Evolutionary conservation across 2,329 filamentous ascomycete genomes (phyloP), one percentile per base, ranked within the genome.

Genomic region (Phialemoniopsis sp.): DNA sequence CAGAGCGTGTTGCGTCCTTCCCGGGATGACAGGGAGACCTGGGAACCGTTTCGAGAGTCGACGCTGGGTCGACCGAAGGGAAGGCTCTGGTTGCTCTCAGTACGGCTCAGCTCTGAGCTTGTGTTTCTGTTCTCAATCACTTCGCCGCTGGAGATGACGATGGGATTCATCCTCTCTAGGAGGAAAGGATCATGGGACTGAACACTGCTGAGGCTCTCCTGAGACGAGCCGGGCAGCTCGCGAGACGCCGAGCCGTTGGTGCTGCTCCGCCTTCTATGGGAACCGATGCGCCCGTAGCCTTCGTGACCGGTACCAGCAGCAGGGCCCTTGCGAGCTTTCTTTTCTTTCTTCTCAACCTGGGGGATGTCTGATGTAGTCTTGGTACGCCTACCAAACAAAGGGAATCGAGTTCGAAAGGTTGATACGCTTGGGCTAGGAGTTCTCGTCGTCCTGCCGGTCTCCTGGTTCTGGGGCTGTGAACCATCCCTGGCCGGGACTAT

Each of bases 281-380:
- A 66, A 3, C 81, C 80, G 40, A 87, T 69, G 40, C 76, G 76
- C 1, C 85, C 85, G 52, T 91, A 90, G 2, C 85, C 85, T 64
- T 97, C 91, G 53, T 97, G 89, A 0, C 91, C 91, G 29, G 91
- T 97, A n/a, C 91, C 91, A 31, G 91, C 91, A 13, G 77, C 80
- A 16, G 91, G 91, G 0, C 91, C 90, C 60, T 89, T 91, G 19
- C 85, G 76, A 17, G 67, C 44, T 8, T 67, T 55, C 46, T 74
- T 80, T 8, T 82, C 80, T 29, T 73, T 70, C 55, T 75, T 80
- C n/a, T 81, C 74, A 1, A 58, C 43, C 15, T 59, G 60, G 10
- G 62, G 44, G n/a, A 60, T 56, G 32, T 79, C 71, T 4, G 75
- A 57, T 1, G 77, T 70, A 1, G 77, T 71, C 59, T 88, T 94